Base-by-base conservation (phyloP, 306 rosid species). In the Morella rubra region DNA sequence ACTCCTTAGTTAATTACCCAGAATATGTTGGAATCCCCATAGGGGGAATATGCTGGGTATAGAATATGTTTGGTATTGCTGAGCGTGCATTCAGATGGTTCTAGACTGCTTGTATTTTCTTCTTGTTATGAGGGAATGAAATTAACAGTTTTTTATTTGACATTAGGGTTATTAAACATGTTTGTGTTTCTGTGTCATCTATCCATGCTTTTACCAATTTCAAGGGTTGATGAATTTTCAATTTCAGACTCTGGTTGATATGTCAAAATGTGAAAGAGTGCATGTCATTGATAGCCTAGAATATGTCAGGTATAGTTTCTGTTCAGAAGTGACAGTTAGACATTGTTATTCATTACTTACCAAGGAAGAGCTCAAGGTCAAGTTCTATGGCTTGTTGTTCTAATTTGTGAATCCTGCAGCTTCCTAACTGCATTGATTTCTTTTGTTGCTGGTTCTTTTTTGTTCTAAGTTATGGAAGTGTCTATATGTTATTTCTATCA, bases 311-410 rank as follows among this genome's bases (percentile, higher is more conserved):
- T 73, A 47, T 76, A 75, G 14, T 6, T n/a, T 32, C 27, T 77
- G 62, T 58, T 44, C 44, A 67, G 56, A 49, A 41, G 16, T 49
- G 15, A 12, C 1, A 49, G 73, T 27, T 6, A 20, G 44, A n/a
- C 14, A 74, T 66, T 60, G 19, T 69, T 50, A 27, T 54, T 73
- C 82, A 53, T 78, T 55, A 68, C 62, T 32, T 73, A 52, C 72
- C 59, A 62, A 66, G 47, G 54, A 65, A 69, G 70, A 47, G 37
- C 8, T 54, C 64, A 72, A 11, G 51, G 70, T 54, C 20, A 53
- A 15, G 67, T 18, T 18, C 16, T 16, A 37, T 37, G 0, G 47
- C 16, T 18, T 64, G 47, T 41, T 41, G 7, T 41, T 18, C 44
- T 32, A 6, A 32, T 61, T 14, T 61, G 68, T 14, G 37, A 12